Evolutionary conservation across 2,329 filamentous ascomycete genomes (phyloP).

Genomic region (Thielaviopsis euricoi): DNA sequence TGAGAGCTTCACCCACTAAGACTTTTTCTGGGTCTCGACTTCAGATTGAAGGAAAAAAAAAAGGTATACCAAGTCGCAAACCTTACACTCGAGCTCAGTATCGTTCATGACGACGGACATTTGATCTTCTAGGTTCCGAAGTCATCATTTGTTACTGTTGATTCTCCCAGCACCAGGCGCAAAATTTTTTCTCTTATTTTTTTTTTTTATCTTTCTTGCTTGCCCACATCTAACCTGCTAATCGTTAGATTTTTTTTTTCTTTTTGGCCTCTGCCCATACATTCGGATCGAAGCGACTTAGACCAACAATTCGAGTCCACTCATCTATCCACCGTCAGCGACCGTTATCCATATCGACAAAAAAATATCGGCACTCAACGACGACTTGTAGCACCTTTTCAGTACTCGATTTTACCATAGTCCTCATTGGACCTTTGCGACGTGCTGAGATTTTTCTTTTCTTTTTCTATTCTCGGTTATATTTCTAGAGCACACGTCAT

Average conservation of each 20-base stretch:
- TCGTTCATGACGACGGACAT: not conserved
- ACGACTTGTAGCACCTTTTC: not conserved
- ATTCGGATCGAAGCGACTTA: not conserved
- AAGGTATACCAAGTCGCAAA: not conserved
- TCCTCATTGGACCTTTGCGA: not conserved
- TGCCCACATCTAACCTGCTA: not conserved
- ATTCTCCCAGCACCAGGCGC: not conserved
- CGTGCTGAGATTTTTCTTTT: not conserved
- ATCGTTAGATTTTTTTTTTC: not conserved
- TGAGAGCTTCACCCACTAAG: not conserved
- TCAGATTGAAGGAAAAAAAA: not conserved
- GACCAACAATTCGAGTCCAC: not conserved
- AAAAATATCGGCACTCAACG: not conserved
- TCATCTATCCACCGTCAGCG: not conserved
- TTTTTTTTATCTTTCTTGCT: not conserved
- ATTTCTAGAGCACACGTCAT: not conserved
- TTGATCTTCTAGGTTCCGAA: not conserved
- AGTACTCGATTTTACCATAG: not conserved
- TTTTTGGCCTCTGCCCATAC: not conserved
- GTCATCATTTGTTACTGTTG: not conserved
- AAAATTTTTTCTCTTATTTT: not conserved
- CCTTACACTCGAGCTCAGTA: not conserved
- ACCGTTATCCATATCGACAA: not conserved
- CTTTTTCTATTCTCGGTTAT: not conserved
- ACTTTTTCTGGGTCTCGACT: slow-evolving; percentile 1